These are phyloP conservation scores for Penicillium cosmopolitanum DNA, from an alignment of 495 filamentous ascomycete species.

Conservation along the genomic window DNA sequence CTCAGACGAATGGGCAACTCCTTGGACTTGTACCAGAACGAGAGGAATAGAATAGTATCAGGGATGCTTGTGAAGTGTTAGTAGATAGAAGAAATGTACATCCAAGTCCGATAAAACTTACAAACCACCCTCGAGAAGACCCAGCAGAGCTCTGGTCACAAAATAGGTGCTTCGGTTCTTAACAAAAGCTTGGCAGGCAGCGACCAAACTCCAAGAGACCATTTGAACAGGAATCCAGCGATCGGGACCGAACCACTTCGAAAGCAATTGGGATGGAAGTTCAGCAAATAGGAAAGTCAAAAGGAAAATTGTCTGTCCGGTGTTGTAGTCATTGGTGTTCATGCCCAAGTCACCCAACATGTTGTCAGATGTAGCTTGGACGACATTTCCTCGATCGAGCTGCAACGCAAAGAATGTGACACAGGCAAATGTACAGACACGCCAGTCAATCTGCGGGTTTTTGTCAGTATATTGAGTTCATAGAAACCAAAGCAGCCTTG, in stretches of 20 bases:
- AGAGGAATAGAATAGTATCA: conserved; percentile 66
- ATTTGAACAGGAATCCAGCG: conserved; percentile 86
- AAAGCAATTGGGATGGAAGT: conserved; percentile 73
- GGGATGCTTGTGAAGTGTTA: conserved; percentile 32
- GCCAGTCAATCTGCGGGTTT: conserved; percentile 49
- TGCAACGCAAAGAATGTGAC: conserved; percentile 85
- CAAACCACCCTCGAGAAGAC: conserved; percentile 78
- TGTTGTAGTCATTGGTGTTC: conserved; percentile 77
- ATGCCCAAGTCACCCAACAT: conserved; percentile 63
- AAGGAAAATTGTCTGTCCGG: conserved; percentile 74
- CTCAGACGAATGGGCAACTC: conserved; percentile 68
- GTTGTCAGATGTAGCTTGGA: conserved; percentile 72
- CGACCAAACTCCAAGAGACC: conserved; percentile 75
- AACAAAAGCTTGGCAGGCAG: conserved; percentile 68
- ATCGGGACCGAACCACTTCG: conserved; percentile 78
- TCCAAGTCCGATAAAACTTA: conserved; percentile 37
- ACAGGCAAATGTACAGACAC: conserved; percentile 67
- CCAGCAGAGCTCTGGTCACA: conserved; percentile 65
- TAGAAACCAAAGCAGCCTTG: neutral
- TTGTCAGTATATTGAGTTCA: conserved; percentile 4
- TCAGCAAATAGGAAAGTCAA: conserved; percentile 68
- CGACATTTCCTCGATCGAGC: conserved; percentile 76
- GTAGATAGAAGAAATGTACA: neutral
- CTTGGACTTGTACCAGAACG: conserved; percentile 74
- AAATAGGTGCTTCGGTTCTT: conserved; percentile 64